Conservation (phyloP, 371 early-diverging fungal genomes). For the Mycotypha africana region DNA sequence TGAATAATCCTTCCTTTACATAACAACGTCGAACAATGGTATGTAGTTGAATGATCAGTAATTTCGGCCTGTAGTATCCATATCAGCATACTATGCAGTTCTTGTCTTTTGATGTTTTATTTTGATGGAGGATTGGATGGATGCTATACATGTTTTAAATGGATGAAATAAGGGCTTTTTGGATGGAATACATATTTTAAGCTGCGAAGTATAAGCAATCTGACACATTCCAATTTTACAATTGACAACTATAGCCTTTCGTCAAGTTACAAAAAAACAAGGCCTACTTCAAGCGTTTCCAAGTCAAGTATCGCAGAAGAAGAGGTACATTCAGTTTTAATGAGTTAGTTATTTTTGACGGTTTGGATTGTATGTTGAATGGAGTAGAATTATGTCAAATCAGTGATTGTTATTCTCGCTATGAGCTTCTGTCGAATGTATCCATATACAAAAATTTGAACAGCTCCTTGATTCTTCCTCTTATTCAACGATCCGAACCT, state of each 20-base stretch:
- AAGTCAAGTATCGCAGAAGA: conserved; percentile 94
- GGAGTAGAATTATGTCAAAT: too few relatives aligned
- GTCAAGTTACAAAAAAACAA: conserved; percentile 88
- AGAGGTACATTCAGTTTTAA: conserved; percentile 55
- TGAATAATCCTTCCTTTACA: conserved; percentile 8
- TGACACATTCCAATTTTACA: not conserved
- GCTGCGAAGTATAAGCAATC: too few relatives aligned
- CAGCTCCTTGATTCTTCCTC: too few relatives aligned
- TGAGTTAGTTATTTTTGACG: not conserved
- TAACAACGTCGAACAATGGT: conserved; percentile 17
- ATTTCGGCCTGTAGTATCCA: too few relatives aligned
- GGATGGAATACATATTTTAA: not conserved
- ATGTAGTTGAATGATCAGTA: not conserved
- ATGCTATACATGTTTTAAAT: conserved; percentile 12
- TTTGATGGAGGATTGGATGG: conserved; percentile 5
- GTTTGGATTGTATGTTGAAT: too few relatives aligned
- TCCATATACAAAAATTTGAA: too few relatives aligned
- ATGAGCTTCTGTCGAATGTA: too few relatives aligned
- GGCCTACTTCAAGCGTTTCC: conserved; percentile 97
- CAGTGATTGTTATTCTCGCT: too few relatives aligned
- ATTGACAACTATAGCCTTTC: conserved; percentile 6
- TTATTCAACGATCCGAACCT: too few relatives aligned
- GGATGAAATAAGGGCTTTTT: not conserved
- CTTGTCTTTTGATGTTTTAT: too few relatives aligned
- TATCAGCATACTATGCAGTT: too few relatives aligned